Conservation (phyloP, 1,284 basidiomycete genomes). For the Puccinia sorghi region DNA sequence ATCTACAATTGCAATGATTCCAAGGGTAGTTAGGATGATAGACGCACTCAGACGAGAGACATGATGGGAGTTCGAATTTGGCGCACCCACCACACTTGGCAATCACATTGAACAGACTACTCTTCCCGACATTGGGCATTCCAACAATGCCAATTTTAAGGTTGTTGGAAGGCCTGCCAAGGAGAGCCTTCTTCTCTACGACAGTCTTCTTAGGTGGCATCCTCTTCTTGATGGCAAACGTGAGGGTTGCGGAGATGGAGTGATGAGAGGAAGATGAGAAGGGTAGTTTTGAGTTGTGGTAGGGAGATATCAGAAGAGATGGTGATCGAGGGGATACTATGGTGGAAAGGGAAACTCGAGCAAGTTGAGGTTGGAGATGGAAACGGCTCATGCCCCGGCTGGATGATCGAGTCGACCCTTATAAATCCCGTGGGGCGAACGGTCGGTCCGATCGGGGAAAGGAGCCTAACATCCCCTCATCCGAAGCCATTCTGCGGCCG, state of each 20-base stretch:
- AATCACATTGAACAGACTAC: conserved; percentile 71
- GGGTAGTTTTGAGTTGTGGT: background rate
- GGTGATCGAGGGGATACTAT: background rate
- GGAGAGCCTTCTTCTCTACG: conserved; percentile 77
- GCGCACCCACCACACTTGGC: conserved; percentile 73
- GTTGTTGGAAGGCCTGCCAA: conserved; percentile 90
- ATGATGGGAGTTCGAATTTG: background rate
- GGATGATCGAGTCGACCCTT: background rate
- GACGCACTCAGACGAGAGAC: too few species aligned
- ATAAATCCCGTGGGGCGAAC: conserved; percentile 2
- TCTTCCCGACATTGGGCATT: conserved; percentile 76
- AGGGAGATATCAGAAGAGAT: background rate
- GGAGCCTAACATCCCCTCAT: background rate
- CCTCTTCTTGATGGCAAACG: conserved; percentile 58
- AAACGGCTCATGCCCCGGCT: background rate
- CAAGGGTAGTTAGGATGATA: too few species aligned
- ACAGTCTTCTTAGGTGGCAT: conserved; percentile 80
- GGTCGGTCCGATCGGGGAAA: conserved; percentile 2
- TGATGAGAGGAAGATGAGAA: conserved; percentile 18
- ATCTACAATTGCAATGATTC: conserved; percentile 66
- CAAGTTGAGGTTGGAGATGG: background rate
- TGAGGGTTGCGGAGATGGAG: background rate
- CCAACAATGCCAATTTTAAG: conserved; percentile 93
- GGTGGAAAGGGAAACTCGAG: background rate
- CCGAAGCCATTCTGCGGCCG: background rate